Conservation (phyloP, 148 eudicot species). For the Limonium bicolor region DNA sequence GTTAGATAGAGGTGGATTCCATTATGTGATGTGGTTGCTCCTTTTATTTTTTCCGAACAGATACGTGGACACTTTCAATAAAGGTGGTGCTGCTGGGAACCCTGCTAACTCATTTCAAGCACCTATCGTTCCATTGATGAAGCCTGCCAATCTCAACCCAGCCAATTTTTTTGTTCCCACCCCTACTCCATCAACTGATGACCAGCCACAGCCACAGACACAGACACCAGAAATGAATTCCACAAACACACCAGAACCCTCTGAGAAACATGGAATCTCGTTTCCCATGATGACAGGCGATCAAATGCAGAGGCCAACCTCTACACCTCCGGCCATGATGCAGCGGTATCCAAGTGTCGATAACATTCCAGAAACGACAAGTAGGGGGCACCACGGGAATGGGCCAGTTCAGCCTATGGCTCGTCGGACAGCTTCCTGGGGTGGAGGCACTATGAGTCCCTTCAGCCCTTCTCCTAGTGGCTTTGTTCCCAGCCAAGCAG, state of each 20-base stretch:
- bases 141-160: conserved; percentile 24
- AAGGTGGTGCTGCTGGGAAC: conserved; percentile 51
- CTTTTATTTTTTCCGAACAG: conserved; percentile 20
- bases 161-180: conserved; percentile 66
- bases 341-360: conserved; percentile 58
- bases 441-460: conserved; percentile 39
- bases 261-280: conserved; percentile 10
- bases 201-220: conserved; percentile 5
- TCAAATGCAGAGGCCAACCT: conserved; percentile 15
- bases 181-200: conserved; percentile 24
- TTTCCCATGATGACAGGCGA: conserved; percentile 11
- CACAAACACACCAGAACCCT: conserved; percentile 11
- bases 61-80: conserved; percentile 87
- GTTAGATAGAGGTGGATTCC: background rate
- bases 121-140: conserved; percentile 38
- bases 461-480: conserved; percentile 11
- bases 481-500: no score
- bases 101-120: conserved; percentile 49
- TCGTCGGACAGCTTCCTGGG: conserved; percentile 74
- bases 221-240: conserved; percentile 12
- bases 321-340: conserved; percentile 20
- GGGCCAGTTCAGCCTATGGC: conserved; percentile 20
- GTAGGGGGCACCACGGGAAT: conserved; percentile 5
- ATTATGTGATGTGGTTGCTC: background rate
- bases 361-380: conserved; percentile 22